phyloP scores from a whole-genome alignment of 257 asterid species.

The Linderniella brevidens region DNA sequence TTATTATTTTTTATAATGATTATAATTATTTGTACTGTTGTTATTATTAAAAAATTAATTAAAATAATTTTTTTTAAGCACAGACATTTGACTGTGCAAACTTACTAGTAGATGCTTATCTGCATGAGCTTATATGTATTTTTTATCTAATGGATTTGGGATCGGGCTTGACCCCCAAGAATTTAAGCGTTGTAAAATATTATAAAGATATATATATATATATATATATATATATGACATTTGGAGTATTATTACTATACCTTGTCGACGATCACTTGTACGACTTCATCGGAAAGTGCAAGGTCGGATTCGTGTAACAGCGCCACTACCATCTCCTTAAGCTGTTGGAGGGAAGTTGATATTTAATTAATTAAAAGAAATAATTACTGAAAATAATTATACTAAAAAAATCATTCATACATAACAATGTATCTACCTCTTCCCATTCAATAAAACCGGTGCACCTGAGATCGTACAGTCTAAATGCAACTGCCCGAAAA shows the following conservation, averaged over 20 bases:
- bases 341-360: conserved; percentile 20
- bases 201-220: too few relatives aligned
- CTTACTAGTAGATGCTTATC: too few relatives aligned
- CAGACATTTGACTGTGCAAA: too few relatives aligned
- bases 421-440: conserved; percentile 23
- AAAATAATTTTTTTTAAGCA: too few relatives aligned
- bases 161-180: too few relatives aligned
- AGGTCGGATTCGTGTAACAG: conserved; percentile 77
- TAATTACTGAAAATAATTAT: background rate
- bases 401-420: background rate
- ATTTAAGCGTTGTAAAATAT: too few relatives aligned
- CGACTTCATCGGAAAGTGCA: conserved; percentile 51
- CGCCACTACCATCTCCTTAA: conserved; percentile 87
- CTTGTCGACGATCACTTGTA: conserved; percentile 68
- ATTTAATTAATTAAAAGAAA: background rate
- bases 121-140: too few relatives aligned
- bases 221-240: background rate
- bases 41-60: too few relatives aligned
- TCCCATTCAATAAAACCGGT: conserved; percentile 75
- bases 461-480: conserved; percentile 62
- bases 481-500: conserved; percentile 53
- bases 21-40: too few relatives aligned
- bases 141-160: too few relatives aligned
- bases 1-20: too few relatives aligned
- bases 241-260: conserved; percentile 13